A percentile compares a stretch with the other conserved stretches of the same genome.
These are phyloP conservation scores for Scenedesmus sp. DNA, from an alignment of 163 green algal genomes.

Conservation along the genomic window DNA sequence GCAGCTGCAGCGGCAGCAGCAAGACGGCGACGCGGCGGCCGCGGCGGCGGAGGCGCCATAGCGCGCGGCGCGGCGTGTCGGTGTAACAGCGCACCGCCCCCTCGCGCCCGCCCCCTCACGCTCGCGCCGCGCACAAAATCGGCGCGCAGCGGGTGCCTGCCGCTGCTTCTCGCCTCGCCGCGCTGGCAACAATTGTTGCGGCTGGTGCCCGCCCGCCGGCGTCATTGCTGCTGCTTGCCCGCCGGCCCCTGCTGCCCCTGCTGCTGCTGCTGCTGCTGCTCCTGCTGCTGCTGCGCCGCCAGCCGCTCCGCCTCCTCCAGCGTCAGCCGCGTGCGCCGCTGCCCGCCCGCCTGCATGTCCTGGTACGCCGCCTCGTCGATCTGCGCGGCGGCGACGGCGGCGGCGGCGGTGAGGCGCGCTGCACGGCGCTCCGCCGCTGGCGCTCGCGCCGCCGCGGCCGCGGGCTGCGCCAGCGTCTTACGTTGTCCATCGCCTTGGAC, in stretches of 20 bases:
- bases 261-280: slow-evolving; percentile 3
- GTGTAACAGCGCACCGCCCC: too few species aligned
- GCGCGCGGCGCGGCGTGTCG: too few species aligned
- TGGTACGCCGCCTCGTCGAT: slow-evolving; percentile 9
- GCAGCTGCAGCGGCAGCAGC: neutral
- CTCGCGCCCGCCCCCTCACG: too few species aligned
- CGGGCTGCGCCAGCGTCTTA: neutral
- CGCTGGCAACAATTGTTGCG: neutral
- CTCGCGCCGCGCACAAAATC: too few species aligned
- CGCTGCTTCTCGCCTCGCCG: too few species aligned
- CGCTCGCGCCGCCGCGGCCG: too few species aligned
- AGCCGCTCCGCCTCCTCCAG: slow-evolving; percentile 27
- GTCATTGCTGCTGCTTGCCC: neutral
- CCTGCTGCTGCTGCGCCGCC: slow-evolving; percentile 9
- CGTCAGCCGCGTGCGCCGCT: slow-evolving; percentile 14
- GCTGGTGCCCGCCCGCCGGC: neutral
- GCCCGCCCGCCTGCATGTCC: neutral
- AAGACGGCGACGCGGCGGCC: slow-evolving; percentile 12
- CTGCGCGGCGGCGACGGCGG: neutral
- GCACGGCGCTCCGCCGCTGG: neutral
- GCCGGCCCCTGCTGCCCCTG: neutral
- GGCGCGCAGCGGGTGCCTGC: too few species aligned
- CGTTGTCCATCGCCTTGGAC: slow-evolving; percentile 19
- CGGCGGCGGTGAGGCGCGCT: neutral
- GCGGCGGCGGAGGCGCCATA: neutral